Conservation (phyloP, 2,329 filamentous ascomycete species). For the Fusarium equiseti region DNA sequence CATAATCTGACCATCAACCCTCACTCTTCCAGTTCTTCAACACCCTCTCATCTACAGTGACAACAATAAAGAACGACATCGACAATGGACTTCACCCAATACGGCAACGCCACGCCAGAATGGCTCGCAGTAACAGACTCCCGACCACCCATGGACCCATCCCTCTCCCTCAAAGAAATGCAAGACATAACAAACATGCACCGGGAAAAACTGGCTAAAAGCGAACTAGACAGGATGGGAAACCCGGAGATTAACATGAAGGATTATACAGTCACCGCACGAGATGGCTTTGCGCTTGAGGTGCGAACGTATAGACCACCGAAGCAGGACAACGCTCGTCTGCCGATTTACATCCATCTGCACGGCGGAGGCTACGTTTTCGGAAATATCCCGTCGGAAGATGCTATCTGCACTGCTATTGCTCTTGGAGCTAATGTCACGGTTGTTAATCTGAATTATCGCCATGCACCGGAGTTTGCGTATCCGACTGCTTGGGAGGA, state of each 20-base stretch:
- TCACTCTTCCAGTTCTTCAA: too few species aligned
- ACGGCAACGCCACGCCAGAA: constrained; percentile 57
- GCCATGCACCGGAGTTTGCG: constrained; percentile 66
- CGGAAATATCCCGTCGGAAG: constrained; percentile 66
- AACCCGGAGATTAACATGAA: constrained; percentile 31
- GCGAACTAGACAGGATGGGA: constrained; percentile 17
- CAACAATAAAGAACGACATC: too few species aligned
- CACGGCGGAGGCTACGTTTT: constrained; percentile 69
- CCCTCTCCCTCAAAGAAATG: constrained; percentile 27
- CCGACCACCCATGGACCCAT: constrained; percentile 10
- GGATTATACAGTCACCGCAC: constrained; percentile 47
- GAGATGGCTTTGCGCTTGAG: constrained; percentile 35
- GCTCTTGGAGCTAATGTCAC: constrained; percentile 57
- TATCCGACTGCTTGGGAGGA: constrained; percentile 68
- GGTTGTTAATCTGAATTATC: constrained; percentile 69
- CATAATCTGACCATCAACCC: too few species aligned
- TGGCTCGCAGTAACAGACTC: constrained; percentile 55
- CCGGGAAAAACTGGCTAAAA: constrained; percentile 19
- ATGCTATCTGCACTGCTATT: constrained; percentile 63
- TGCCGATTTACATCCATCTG: constrained; percentile 65
- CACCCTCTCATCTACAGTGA: too few species aligned
- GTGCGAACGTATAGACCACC: constrained; percentile 42
- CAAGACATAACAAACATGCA: constrained; percentile 29
- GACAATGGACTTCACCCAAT: constrained; percentile 54
- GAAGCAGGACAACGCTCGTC: constrained; percentile 46